Percentiles rank a stretch among this genome's conserved stretches.
Evolutionary conservation across 2,329 filamentous ascomycete species (phyloP).

Genomic region (Fusarium sp.): DNA sequence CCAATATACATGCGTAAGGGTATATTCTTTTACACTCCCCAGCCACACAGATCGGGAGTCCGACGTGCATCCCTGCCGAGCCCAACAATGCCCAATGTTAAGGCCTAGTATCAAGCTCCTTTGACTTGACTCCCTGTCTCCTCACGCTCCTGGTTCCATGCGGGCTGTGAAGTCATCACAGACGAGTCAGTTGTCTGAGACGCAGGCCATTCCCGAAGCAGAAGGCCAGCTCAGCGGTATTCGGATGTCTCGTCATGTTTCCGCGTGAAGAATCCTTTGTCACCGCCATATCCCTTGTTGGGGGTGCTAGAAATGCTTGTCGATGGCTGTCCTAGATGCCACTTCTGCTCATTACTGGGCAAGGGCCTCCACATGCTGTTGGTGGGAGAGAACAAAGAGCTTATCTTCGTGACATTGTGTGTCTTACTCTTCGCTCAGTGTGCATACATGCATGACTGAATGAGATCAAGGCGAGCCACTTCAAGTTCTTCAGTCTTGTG

Average conservation of each 20-base stretch:
- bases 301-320: constrained; percentile 22
- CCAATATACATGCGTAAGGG: constrained; percentile 31
- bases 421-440: neutral
- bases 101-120: constrained; percentile 18
- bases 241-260: constrained; percentile 36
- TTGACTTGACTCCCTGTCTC: constrained; percentile 10
- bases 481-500: constrained; percentile 10
- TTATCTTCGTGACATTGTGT: constrained; percentile 15
- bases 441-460: neutral
- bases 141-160: constrained; percentile 39
- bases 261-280: constrained; percentile 37
- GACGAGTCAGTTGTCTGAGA: constrained; percentile 40
- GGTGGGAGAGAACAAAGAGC: constrained; percentile 13
- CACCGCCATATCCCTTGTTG: constrained; percentile 26
- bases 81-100: constrained; percentile 43
- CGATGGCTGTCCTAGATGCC: constrained; percentile 14
- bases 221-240: constrained; percentile 47
- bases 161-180: constrained; percentile 44
- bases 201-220: constrained; percentile 48
- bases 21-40: constrained; percentile 31
- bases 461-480: constrained; percentile 18
- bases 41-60: constrained; percentile 34
- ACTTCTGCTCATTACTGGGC: constrained; percentile 23
- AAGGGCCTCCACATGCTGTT: constrained; percentile 16
- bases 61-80: constrained; percentile 34